Base-by-base conservation (phyloP, 2,329 filamentous ascomycete species). In the Clarireedia homoeocarpa region DNA sequence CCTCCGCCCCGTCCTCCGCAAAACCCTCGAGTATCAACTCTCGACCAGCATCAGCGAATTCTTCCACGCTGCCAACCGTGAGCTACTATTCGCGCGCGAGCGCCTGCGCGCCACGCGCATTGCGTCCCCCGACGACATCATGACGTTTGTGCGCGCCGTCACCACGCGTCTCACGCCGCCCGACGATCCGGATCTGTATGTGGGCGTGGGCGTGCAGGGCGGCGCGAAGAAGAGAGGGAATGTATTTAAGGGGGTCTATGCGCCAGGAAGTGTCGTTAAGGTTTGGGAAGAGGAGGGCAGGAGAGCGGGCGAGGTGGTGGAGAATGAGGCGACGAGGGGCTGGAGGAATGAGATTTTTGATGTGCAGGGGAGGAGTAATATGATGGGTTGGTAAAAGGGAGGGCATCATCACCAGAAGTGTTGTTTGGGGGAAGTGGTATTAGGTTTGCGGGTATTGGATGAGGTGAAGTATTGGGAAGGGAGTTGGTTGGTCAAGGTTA, bases 261-360 rank as follows among this genome's bases (percentile, higher is more conserved):
- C 92, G 0, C 92, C 92, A 0, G 91, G 90, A 0, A 96, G 91
- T 70, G 75, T 96, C 26, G 88, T 94, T 51, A 91, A 88, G 72
- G 71, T 95, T n/a, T 96, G 90, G 89, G 82, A 92, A 62, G 85
- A 91, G 61, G 87, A 95, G 72, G 90, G 83, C 0, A 72, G 75
- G 23, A 76, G 78, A 59, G 90, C 89, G 0, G 78, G 77, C 20
- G 88, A 95, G 70, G 78, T 83, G 42, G 82, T 95, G 39, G 83
- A 91, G 61, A 87, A 92, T 61, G 84, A 84, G 66, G 81, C 65
- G 20, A 10, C 9, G 42, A 56, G 50, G 30, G 88, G 87, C 0
- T 96, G 91, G 91, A 80, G 87, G 63, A 96, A 95, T 70, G 84
- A 83, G 47, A 85, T 95, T n/a, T 95, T 96, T 65, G 77, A 82